Percentiles rank a stretch among this genome's conserved stretches.
These are phyloP conservation scores for Diaporthe citri DNA, from an alignment of 2,329 filamentous ascomycete species.

Conservation along the genomic window DNA sequence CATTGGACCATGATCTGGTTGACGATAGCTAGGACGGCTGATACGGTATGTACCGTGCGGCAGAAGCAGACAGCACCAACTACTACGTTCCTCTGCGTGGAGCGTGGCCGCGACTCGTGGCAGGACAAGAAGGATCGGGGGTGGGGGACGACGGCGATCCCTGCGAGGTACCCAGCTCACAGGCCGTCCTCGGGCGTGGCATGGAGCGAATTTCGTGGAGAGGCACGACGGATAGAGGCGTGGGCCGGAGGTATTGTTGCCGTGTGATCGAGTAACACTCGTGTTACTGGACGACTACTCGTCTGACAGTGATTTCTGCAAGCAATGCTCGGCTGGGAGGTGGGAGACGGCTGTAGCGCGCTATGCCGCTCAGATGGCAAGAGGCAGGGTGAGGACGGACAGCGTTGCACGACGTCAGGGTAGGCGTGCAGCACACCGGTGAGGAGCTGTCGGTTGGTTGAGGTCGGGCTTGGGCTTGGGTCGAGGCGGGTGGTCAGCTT, in stretches of 20 bases:
- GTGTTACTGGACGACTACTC: conserved; percentile 33
- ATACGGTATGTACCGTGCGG: conserved; percentile 14
- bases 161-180: conserved; percentile 35
- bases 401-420: conserved; percentile 31
- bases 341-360: conserved; percentile 8
- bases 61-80: conserved; percentile 3
- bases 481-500: conserved; percentile 28
- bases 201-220: conserved; percentile 16
- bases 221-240: conserved; percentile 28
- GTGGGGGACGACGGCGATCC: conserved; percentile 24
- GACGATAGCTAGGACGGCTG: conserved; percentile 22
- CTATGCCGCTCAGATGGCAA: conserved; percentile 21
- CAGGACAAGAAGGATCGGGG: conserved; percentile 16
- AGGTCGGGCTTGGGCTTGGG: conserved; percentile 19
- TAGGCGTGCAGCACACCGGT: conserved; percentile 25
- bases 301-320: conserved; percentile 33
- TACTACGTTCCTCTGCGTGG: conserved; percentile 4
- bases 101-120: conserved; percentile 27
- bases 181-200: conserved; percentile 33
- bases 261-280: conserved; percentile 32
- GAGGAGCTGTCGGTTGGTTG: conserved; percentile 31
- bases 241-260: conserved; percentile 35
- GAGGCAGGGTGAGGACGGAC: conserved; percentile 6
- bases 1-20: not conserved
- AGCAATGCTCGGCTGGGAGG: conserved; percentile 39